phyloP scores from a whole-genome alignment of 306 rosid genomes.

The Quercus glauca region DNA sequence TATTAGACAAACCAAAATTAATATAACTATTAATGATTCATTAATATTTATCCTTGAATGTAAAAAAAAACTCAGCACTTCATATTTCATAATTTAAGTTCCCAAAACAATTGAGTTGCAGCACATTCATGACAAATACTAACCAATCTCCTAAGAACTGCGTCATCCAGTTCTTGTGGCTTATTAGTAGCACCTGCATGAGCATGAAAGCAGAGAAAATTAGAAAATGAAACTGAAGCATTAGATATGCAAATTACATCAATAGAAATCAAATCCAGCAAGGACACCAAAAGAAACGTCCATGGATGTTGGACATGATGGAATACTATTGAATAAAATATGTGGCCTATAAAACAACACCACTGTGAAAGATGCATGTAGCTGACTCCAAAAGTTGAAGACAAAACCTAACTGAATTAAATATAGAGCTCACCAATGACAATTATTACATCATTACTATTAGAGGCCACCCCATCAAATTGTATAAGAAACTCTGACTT shows the following conservation, averaged over 20 bases:
- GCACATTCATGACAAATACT: conserved; percentile 22
- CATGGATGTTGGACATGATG: conserved; percentile 6
- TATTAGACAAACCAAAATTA: background rate
- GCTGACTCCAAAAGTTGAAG: background rate
- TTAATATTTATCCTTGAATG: background rate
- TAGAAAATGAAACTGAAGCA: background rate
- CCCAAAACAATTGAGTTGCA: conserved; percentile 10
- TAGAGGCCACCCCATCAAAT: conserved; percentile 97
- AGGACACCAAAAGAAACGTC: background rate
- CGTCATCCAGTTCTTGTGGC: conserved; percentile 98
- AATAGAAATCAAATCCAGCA: background rate
- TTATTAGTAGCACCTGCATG: conserved; percentile 90
- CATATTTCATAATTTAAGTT: background rate
- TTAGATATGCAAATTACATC: conserved; percentile 2
- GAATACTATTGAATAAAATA: conserved; percentile 12
- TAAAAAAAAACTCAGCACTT: background rate
- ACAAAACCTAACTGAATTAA: background rate
- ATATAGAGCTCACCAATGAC: conserved; percentile 70
- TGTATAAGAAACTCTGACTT: conserved; percentile 96
- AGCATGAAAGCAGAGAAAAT: conserved; percentile 18
- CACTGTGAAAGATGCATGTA: background rate
- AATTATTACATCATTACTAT: conserved; percentile 80
- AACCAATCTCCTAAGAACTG: conserved; percentile 96
- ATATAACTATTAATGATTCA: background rate
- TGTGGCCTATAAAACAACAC: background rate